These are phyloP conservation scores for Xanthoconium separans DNA, from an alignment of 1,284 basidiomycete genomes.

Conservation along the genomic window DNA sequence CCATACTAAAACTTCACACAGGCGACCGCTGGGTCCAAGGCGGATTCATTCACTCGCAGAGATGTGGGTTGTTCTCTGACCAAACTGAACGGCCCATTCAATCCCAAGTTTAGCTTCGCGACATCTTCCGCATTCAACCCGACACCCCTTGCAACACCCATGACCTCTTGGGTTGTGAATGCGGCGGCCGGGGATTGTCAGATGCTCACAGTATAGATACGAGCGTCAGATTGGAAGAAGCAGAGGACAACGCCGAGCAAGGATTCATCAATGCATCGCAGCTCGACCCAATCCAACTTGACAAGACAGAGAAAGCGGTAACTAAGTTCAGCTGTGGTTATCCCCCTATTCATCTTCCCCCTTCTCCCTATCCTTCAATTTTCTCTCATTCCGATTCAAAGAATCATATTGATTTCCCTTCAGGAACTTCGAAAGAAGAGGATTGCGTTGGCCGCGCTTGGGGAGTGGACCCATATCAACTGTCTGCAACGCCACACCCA, in stretches of 20 bases:
- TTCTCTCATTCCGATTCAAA: too few relatives aligned
- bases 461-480: constrained; percentile 88
- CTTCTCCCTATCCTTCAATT: too few relatives aligned
- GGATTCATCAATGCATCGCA: constrained; percentile 78
- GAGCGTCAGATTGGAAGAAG: constrained; percentile 10
- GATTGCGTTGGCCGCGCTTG: constrained; percentile 76
- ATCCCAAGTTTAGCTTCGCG: constrained; percentile 58
- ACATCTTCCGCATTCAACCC: constrained; percentile 87
- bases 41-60: constrained; percentile 85
- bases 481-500: constrained; percentile 50
- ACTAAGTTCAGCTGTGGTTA: constrained; percentile 6
- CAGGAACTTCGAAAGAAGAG: constrained; percentile 75
- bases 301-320: constrained; percentile 57
- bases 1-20: constrained; percentile 16
- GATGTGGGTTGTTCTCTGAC: constrained; percentile 55
- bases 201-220: constrained; percentile 19
- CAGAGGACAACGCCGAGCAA: constrained; percentile 29
- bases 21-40: constrained; percentile 59
- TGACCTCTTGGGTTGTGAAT: constrained; percentile 78
- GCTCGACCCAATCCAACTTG: constrained; percentile 46
- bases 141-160: constrained; percentile 90
- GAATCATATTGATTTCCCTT: constrained; percentile 3
- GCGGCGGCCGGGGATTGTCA: constrained; percentile 39
- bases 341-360: too few relatives aligned
- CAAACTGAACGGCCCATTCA: constrained; percentile 4